Percentiles rank a stretch among this genome's conserved stretches.
phyloP scores from a whole-genome alignment of 2,329 filamentous ascomycete genomes.

The Zymoseptoria tritici region DNA sequence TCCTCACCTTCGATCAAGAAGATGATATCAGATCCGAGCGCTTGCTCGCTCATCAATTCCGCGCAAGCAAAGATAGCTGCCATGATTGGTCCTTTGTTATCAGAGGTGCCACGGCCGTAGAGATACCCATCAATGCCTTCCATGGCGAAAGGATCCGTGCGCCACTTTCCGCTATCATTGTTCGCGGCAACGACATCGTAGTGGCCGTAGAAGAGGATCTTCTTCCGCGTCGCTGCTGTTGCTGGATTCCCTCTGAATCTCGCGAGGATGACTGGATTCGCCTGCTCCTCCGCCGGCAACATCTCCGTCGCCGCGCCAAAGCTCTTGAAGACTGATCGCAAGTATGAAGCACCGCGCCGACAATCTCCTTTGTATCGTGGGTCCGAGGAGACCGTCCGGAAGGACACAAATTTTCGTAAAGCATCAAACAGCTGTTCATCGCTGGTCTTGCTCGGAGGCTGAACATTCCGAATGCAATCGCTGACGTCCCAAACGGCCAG shows the following conservation, averaged over 20 bases:
- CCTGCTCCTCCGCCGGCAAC: constrained; percentile 67
- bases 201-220: constrained; percentile 92
- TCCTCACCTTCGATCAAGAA: constrained; percentile 97
- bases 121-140: constrained; percentile 85
- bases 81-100: constrained; percentile 95
- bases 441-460: constrained; percentile 44
- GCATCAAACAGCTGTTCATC: constrained; percentile 57
- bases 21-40: constrained; percentile 76
- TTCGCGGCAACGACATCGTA: constrained; percentile 95
- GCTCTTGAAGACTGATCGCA: constrained; percentile 84
- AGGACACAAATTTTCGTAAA: constrained; percentile 79
- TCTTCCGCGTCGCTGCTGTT: constrained; percentile 62
- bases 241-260: constrained; percentile 72
- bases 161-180: constrained; percentile 74
- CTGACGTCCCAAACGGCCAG: constrained; percentile 81
- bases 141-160: constrained; percentile 79
- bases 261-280: constrained; percentile 90
- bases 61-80: constrained; percentile 90
- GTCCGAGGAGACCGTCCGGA: constrained; percentile 82
- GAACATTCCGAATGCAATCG: constrained; percentile 44
- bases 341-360: constrained; percentile 80
- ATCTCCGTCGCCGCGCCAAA: constrained; percentile 85
- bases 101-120: constrained; percentile 91
- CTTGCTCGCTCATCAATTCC: constrained; percentile 76
- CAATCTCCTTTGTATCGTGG: constrained; percentile 86